These are phyloP conservation scores for Phytopythium litorale DNA, from an alignment of 352 stramenopile genomes.

Conservation along the genomic window DNA sequence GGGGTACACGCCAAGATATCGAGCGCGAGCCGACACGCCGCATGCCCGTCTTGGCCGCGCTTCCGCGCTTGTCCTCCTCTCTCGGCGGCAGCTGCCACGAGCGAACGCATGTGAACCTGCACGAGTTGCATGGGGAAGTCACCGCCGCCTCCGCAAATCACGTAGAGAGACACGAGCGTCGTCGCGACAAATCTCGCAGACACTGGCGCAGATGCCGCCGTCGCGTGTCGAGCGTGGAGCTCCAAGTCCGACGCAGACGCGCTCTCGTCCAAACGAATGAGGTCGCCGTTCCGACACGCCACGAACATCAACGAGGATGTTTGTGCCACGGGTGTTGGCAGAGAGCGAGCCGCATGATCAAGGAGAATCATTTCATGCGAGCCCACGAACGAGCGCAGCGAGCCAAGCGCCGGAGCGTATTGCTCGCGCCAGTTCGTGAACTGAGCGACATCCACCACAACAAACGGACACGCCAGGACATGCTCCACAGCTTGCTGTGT, in stretches of 20 bases:
- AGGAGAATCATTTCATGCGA: slow-evolving; percentile 78
- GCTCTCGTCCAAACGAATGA: slow-evolving; percentile 56
- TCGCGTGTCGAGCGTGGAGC: slow-evolving; percentile 10
- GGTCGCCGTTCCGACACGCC: slow-evolving; percentile 52
- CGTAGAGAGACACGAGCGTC: slow-evolving; percentile 58
- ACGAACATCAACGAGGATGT: slow-evolving; percentile 50
- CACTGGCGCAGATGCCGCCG: neutral
- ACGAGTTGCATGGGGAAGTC: slow-evolving; percentile 70
- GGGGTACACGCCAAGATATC: slow-evolving; percentile 53
- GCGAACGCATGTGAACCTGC: slow-evolving; percentile 50
- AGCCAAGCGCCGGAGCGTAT: slow-evolving; percentile 56
- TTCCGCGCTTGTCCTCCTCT: neutral
- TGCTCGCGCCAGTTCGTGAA: slow-evolving; percentile 54
- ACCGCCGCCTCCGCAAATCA: slow-evolving; percentile 40
- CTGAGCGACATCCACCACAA: slow-evolving; percentile 59
- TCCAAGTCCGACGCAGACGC: slow-evolving; percentile 54
- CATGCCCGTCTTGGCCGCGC: slow-evolving; percentile 2
- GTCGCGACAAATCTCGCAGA: neutral
- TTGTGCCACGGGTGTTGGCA: slow-evolving; percentile 1
- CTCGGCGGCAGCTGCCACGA: slow-evolving; percentile 18
- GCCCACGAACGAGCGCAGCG: slow-evolving; percentile 62
- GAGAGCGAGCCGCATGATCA: slow-evolving; percentile 61
- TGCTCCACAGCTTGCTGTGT: slow-evolving; percentile 40
- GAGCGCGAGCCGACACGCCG: slow-evolving; percentile 30
- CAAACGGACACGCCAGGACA: slow-evolving; percentile 50